Evolutionary conservation across 2,329 filamentous ascomycete species (phyloP).

Genomic region (Monilinia vaccinii-corymbosi): DNA sequence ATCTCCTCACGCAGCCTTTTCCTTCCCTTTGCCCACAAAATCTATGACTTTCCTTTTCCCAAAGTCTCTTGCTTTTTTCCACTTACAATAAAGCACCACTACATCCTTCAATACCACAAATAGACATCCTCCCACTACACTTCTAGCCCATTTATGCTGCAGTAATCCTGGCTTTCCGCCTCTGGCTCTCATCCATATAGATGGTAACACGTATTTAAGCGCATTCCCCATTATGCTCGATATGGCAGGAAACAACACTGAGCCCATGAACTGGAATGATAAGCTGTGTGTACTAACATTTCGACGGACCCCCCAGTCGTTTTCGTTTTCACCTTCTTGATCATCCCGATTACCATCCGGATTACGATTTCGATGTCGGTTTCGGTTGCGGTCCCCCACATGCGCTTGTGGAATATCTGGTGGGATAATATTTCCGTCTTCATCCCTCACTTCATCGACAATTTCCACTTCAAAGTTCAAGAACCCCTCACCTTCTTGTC

Average conservation of each 20-base stretch:
- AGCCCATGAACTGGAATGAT: constrained; percentile 53
- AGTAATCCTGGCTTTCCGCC: constrained; percentile 41
- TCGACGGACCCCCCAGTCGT: constrained; percentile 19
- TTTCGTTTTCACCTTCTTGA: neutral
- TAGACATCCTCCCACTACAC: constrained; percentile 76
- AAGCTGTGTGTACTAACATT: constrained; percentile 42
- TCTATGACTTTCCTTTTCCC: constrained; percentile 41
- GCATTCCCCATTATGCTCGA: constrained; percentile 71
- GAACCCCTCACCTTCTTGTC: constrained; percentile 26
- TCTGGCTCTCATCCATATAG: constrained; percentile 45
- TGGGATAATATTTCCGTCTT: neutral
- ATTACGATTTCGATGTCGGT: neutral
- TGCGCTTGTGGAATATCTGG: neutral
- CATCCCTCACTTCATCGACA: constrained; percentile 13
- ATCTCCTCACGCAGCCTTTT: neutral
- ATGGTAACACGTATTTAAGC: constrained; percentile 59
- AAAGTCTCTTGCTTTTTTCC: constrained; percentile 48
- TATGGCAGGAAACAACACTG: constrained; percentile 72
- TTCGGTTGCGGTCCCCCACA: neutral
- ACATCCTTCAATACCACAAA: constrained; percentile 76
- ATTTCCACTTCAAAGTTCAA: constrained; percentile 21
- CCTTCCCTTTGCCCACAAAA: constrained; percentile 14
- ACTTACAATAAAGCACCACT: constrained; percentile 53
- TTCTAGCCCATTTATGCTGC: constrained; percentile 80
- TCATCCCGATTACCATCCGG: neutral